Base-by-base conservation (phyloP, 176 grass and related monocot species). In the Triticum dicoccoides region DNA sequence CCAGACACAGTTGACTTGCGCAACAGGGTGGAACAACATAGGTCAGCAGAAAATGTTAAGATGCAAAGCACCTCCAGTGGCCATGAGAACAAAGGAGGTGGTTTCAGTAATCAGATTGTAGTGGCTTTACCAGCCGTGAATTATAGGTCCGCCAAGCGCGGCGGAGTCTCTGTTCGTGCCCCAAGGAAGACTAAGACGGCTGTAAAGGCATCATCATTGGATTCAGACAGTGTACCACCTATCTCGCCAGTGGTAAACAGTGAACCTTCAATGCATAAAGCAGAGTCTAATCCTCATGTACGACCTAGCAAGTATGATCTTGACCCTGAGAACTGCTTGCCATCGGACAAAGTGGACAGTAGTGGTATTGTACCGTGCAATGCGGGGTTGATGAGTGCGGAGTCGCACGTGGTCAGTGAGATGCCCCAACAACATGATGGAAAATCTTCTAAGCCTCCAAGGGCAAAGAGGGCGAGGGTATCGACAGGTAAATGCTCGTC, bases 41-140 rank as follows among this genome's bases (percentile, higher is more conserved):
- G 65, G 34, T 27, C 33, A 12, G 20, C 0, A 47, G 58, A 83
- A 8, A 74, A 17, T 87, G 21, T 61, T 49, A 38, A 49, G 0
- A 27, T 11, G 25, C 33, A 68, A 11, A 69, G 59, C 29, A 69
- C 30, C 29, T 65, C 66, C 23, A 80, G 15, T 51, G 65, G 23
- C 20, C 78, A 71, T 34, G 34, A 62, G 27, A 34, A 61, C 8
- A 59, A 78, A 44, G 51, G 4, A 62, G 62, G 49, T 35, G 76
- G 23, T 15, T 44, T 18, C 10, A 2, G 21, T 0, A 44, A 59
- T 25, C 33, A 62, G 61, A 37, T 84, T 84, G 89, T 84, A 14
- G 13, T 84, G 59, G 85, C 80, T 75, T 80, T 91, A 84, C 89
- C 85, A 13, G 76, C 65, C 10, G 81, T 76, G 37, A 91, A 56